Percentiles rank a stretch among this genome's conserved stretches.
phyloP scores from a whole-genome alignment of 2,329 filamentous ascomycete genomes.

The Xylaria digitata region DNA sequence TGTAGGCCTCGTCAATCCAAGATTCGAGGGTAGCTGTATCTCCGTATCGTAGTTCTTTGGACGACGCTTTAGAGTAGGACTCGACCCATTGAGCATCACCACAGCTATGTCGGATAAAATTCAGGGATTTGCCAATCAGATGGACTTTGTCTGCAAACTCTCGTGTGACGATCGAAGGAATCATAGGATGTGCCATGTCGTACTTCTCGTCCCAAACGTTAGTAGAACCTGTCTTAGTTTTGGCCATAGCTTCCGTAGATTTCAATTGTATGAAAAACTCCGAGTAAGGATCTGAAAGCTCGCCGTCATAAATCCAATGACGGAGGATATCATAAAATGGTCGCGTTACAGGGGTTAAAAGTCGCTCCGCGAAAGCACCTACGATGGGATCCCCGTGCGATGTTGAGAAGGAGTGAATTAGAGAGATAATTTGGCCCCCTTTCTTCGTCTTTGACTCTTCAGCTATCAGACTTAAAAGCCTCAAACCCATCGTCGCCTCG shows the following conservation, averaged over 20 bases:
- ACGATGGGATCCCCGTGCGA: slow-evolving; percentile 97
- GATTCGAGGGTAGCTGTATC: slow-evolving; percentile 91
- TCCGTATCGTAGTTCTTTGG: slow-evolving; percentile 90
- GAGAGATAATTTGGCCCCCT: slow-evolving; percentile 90
- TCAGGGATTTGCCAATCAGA: slow-evolving; percentile 95
- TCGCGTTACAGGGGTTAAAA: slow-evolving; percentile 86
- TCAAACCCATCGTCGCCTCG: slow-evolving; percentile 94
- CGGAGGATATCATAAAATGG: slow-evolving; percentile 97
- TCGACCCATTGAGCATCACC: slow-evolving; percentile 96
- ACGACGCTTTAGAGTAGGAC: slow-evolving; percentile 90
- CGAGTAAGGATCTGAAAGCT: slow-evolving; percentile 92
- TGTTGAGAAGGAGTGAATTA: slow-evolving; percentile 93
- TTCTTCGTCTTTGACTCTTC: slow-evolving; percentile 86
- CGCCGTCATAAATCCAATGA: slow-evolving; percentile 98
- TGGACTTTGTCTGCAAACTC: slow-evolving; percentile 98
- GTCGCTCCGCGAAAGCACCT: slow-evolving; percentile 88
- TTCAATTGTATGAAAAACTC: slow-evolving; percentile 97
- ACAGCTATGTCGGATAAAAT: slow-evolving; percentile 97
- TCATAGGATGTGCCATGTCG: slow-evolving; percentile 83
- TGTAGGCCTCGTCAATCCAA: slow-evolving; percentile 97
- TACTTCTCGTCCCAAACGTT: slow-evolving; percentile 99
- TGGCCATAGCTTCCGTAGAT: slow-evolving; percentile 62
- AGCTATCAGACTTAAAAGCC: slow-evolving; percentile 92
- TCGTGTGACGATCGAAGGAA: slow-evolving; percentile 90
- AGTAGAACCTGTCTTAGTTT: slow-evolving; percentile 71